Conservation (phyloP, 2,329 filamentous ascomycete species). For the Colletotrichum sansevieriae region DNA sequence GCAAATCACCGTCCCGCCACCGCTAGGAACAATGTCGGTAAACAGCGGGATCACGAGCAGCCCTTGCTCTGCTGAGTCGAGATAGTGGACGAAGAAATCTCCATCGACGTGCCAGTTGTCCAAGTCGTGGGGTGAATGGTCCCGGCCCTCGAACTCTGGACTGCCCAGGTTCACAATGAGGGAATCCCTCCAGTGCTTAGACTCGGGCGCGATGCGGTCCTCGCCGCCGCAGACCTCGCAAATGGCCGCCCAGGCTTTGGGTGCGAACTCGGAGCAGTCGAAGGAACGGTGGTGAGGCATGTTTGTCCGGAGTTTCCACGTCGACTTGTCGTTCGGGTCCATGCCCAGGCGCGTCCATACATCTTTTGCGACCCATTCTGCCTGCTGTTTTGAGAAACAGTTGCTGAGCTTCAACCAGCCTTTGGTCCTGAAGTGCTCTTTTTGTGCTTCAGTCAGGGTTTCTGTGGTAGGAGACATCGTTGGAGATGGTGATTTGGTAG, state of each 20-base stretch:
- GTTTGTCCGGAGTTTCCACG: slow-evolving; percentile 74
- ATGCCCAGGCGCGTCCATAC: slow-evolving; percentile 77
- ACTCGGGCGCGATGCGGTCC: slow-evolving; percentile 61
- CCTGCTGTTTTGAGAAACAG: slow-evolving; percentile 56
- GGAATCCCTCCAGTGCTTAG: slow-evolving; percentile 73
- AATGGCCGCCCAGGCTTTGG: slow-evolving; percentile 75
- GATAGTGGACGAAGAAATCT: slow-evolving; percentile 79
- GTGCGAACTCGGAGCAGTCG: slow-evolving; percentile 68
- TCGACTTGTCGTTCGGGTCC: slow-evolving; percentile 72
- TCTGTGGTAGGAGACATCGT: slow-evolving; percentile 36
- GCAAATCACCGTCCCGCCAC: slow-evolving; percentile 76
- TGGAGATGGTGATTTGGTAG: no score
- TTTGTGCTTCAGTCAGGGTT: slow-evolving; percentile 54
- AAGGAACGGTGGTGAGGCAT: slow-evolving; percentile 73
- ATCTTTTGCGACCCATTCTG: slow-evolving; percentile 52
- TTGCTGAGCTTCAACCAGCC: slow-evolving; percentile 53
- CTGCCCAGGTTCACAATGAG: slow-evolving; percentile 79
- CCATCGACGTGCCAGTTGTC: slow-evolving; percentile 77
- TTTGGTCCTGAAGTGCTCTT: slow-evolving; percentile 56
- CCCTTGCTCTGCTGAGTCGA: slow-evolving; percentile 78
- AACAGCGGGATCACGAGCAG: slow-evolving; percentile 77
- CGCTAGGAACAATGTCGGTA: slow-evolving; percentile 70
- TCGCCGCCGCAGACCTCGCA: slow-evolving; percentile 76
- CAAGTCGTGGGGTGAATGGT: slow-evolving; percentile 65
- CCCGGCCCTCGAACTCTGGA: slow-evolving; percentile 62